A percentile compares a stretch with the other conserved stretches of the same genome.
Conservation (phyloP, 2,329 filamentous ascomycete species). For the Hyphodiscus sp. region DNA sequence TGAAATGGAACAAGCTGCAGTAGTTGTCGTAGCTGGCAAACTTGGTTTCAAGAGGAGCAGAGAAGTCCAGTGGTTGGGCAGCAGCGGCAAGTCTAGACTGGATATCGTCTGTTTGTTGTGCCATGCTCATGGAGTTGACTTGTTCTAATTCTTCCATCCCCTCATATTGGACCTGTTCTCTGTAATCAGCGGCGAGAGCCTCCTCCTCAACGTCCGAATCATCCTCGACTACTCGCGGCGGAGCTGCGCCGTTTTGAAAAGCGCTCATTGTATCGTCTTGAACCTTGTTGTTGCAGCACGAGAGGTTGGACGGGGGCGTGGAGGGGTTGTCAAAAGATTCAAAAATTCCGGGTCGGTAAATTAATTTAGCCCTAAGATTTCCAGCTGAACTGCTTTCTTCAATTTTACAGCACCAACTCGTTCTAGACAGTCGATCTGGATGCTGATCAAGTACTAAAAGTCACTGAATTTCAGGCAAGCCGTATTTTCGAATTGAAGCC, state of each 20-base stretch:
- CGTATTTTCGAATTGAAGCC: not conserved
- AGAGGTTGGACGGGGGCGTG: constrained; percentile 8
- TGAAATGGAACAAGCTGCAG: constrained; percentile 98
- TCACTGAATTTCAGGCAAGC: not conserved
- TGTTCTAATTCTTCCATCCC: constrained; percentile 77
- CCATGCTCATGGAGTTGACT: constrained; percentile 61
- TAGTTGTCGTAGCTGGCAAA: constrained; percentile 99
- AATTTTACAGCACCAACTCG: not conserved
- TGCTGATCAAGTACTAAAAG: not conserved
- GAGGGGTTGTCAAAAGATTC: constrained; percentile 17
- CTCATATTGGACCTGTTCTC: constrained; percentile 91
- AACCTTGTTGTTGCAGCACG: constrained; percentile 6
- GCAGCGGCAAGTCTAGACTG: constrained; percentile 87
- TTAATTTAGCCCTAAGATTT: constrained; percentile 1
- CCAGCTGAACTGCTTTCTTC: not conserved
- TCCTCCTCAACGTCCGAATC: constrained; percentile 97
- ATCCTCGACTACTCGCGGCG: constrained; percentile 58
- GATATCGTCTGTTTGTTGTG: constrained; percentile 79
- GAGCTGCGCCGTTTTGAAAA: constrained; percentile 55
- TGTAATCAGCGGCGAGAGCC: constrained; percentile 90
- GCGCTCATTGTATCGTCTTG: constrained; percentile 48
- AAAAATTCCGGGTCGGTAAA: constrained; percentile 9
- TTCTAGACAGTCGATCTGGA: not conserved
- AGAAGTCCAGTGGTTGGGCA: constrained; percentile 92
- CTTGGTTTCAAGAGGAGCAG: constrained; percentile 91